These are phyloP conservation scores for Xylaria sp. DNA, from an alignment of 2,329 filamentous ascomycete genomes.

Conservation along the genomic window DNA sequence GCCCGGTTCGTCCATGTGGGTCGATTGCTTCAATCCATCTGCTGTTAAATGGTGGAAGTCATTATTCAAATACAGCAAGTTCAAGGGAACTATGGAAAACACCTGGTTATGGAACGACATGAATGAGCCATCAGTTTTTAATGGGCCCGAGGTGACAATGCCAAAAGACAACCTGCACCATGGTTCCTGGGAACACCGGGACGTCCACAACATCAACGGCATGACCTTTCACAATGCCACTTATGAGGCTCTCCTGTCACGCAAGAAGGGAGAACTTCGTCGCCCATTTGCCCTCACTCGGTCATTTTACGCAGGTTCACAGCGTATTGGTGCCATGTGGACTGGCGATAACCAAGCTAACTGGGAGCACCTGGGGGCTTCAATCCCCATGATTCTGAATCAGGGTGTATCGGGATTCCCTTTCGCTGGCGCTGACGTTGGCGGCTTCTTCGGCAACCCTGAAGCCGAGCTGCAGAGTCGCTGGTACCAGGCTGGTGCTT, in stretches of 20 bases:
- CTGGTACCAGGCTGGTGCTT: slow-evolving; percentile 97
- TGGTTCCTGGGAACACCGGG: slow-evolving; percentile 94
- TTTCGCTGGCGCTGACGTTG: slow-evolving; percentile 94
- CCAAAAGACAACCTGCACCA: slow-evolving; percentile 96
- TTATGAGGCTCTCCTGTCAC: slow-evolving; percentile 82
- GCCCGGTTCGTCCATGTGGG: slow-evolving; percentile 96
- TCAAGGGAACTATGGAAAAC: slow-evolving; percentile 87
- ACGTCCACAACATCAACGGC: slow-evolving; percentile 95
- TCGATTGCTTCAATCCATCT: slow-evolving; percentile 95
- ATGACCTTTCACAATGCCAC: slow-evolving; percentile 97
- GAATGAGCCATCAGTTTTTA: slow-evolving; percentile 99
- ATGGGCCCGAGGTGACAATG: slow-evolving; percentile 98
- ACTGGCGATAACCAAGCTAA: slow-evolving; percentile 96
- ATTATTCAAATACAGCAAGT: slow-evolving; percentile 87
- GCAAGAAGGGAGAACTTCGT: slow-evolving; percentile 85
- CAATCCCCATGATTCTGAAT: slow-evolving; percentile 92
- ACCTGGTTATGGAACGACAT: slow-evolving; percentile 99
- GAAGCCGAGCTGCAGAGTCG: slow-evolving; percentile 89
- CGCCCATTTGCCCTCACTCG: slow-evolving; percentile 94
- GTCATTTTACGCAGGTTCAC: slow-evolving; percentile 90
- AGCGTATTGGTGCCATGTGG: slow-evolving; percentile 96
- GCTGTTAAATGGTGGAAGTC: slow-evolving; percentile 90
- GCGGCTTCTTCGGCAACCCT: slow-evolving; percentile 97
- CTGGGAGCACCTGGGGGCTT: slow-evolving; percentile 90
- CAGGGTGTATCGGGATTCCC: slow-evolving; percentile 94